Base-by-base conservation (phyloP, 2,329 filamentous ascomycete genomes). In the Calonectria henricotiae region DNA sequence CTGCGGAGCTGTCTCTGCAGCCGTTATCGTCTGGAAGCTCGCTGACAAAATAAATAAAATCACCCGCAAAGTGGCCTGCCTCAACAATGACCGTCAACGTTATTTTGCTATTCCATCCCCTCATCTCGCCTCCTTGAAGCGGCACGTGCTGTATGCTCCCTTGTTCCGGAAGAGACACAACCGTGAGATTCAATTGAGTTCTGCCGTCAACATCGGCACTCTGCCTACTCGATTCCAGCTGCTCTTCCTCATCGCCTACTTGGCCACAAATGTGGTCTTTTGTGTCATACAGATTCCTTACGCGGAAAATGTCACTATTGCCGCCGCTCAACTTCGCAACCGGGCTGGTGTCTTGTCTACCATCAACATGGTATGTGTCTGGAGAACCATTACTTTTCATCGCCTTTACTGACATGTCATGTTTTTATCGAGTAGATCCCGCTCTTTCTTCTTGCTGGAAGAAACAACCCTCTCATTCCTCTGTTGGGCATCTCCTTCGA, bases 381-480 rank as follows among this genome's bases (percentile, higher is more conserved):
- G 20, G 17, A 25, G 47, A 30, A 17, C 60, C 17, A 8, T 23
- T 27, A 49, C 27, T 62, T 15, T n/a, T 43, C 20, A n/a, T 62
- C 17, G 20, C 27, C 27, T n/a, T 62, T 37, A 37, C 54, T 71
- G 55, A 75, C 71, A 15, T 17, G 7, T 11, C 47, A 23, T 37
- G 23, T 39, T 39, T 51, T 15, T 37, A 54, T 62, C 60, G 39
- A 23, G 11, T 63, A 85, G 83, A 84, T 91, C 55, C 93, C 93
- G 1, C 85, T 95, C 4, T 93, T 95, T 82, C 81, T 95, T 61
- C 86, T 95, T 80, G 92, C 92, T 55, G 91, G 91, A 47, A 88
- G 93, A 76, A 95, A 95, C 84, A 95, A 95, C 82, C 92, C 92
- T 25, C 85, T 96, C 73, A 94, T 95, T 79, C 86, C 86, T 71